Percentiles rank a stretch among this genome's conserved stretches.
phyloP scores from a whole-genome alignment of 169 alveolate species.

The Blepharisma undulans region DNA sequence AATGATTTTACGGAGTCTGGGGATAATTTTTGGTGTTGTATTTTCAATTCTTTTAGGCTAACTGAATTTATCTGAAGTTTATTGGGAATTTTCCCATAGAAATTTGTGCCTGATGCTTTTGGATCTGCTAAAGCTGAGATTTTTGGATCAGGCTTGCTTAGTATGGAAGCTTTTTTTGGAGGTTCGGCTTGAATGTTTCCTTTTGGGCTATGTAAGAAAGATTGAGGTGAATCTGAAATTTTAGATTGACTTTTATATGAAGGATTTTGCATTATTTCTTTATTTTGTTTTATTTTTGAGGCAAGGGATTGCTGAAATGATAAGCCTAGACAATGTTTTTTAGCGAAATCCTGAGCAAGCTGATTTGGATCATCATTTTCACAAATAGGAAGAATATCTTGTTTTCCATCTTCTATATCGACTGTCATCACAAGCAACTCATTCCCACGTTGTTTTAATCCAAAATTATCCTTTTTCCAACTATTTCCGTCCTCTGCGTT shows the following conservation, averaged over 20 bases:
- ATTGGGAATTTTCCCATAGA: too few species aligned
- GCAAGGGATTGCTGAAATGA: neutral
- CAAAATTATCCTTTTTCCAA: neutral
- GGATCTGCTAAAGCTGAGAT: too few species aligned
- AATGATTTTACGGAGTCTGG: neutral
- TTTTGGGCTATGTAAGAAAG: neutral
- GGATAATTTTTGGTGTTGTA: neutral
- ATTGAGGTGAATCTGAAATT: neutral
- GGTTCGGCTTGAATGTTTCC: neutral
- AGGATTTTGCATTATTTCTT: too few species aligned
- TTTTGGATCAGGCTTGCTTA: too few species aligned
- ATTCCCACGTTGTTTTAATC: neutral
- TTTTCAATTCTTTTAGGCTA: too few species aligned
- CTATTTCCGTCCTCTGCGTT: neutral
- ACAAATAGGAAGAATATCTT: conserved; percentile 54
- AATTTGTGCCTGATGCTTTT: too few species aligned
- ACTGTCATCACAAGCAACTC: conserved; percentile 61
- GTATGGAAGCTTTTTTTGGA: too few species aligned
- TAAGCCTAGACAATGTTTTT: conserved; percentile 13
- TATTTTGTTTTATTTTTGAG: neutral
- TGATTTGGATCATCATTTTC: conserved; percentile 63
- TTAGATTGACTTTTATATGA: too few species aligned
- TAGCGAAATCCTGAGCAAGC: conserved; percentile 62
- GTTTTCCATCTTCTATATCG: conserved; percentile 72
- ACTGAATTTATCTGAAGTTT: too few species aligned